Conservation (phyloP, 345 rosid species). For the rapeseed (Brassica napus) region Da-Ae NC_063436.1:10189001-10189500, state of each 20-base stretch:
- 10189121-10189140: background rate
- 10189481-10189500: slow-evolving; percentile 9
- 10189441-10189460: slow-evolving; percentile 35
- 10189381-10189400: slow-evolving; percentile 25
- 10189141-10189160: slow-evolving; percentile 56
- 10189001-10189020: no score
- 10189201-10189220: slow-evolving; percentile 87
- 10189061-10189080: no score
- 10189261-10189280: slow-evolving; percentile 90
- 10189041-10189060: no score
- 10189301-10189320: slow-evolving; percentile 19
- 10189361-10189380: background rate
- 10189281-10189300: slow-evolving; percentile 18
- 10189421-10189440: slow-evolving; percentile 23
- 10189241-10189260: slow-evolving; percentile 94
- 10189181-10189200: slow-evolving; percentile 91
- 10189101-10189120: no score
- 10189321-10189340: slow-evolving; percentile 11
- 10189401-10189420: slow-evolving; percentile 32
- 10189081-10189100: no score
- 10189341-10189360: background rate
- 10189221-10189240: slow-evolving; percentile 96
- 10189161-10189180: slow-evolving; percentile 95
- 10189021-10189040: no score
- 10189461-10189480: slow-evolving; percentile 20